Evolutionary conservation across 768 basidiomycete species (phyloP).

Genomic region (Boletus edulis): DNA sequence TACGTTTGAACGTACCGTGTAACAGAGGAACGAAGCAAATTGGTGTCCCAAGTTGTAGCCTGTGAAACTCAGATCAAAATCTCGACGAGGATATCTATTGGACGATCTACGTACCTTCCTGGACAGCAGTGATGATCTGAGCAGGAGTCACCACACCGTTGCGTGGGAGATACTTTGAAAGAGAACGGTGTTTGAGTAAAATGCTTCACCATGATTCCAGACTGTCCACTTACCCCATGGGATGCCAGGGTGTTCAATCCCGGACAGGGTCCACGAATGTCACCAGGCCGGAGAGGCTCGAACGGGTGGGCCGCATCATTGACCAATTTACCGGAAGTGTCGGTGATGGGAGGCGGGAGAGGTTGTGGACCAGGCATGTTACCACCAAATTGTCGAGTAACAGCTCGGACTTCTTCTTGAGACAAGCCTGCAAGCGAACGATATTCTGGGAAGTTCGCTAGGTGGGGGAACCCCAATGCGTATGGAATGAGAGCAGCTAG

Average conservation of each 20-base stretch:
- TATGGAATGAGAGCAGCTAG: background rate
- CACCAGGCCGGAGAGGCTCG: constrained; percentile 3
- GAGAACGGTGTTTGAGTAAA: background rate
- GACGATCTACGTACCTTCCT: constrained; percentile 10
- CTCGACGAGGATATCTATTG: background rate
- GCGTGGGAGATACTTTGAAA: constrained; percentile 13
- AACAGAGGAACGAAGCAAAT: constrained; percentile 17
- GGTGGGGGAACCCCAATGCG: constrained; percentile 5
- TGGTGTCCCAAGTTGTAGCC: constrained; percentile 23
- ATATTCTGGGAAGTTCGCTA: constrained; percentile 11
- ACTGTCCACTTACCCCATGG: constrained; percentile 15
- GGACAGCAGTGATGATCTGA: constrained; percentile 20
- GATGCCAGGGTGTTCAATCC: constrained; percentile 22
- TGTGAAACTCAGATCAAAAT: background rate
- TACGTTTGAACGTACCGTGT: constrained; percentile 3
- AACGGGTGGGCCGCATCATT: constrained; percentile 13
- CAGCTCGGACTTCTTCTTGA: constrained; percentile 5
- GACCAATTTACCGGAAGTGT: constrained; percentile 14
- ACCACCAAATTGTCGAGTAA: background rate
- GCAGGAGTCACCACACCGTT: constrained; percentile 16
- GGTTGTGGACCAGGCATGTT: constrained; percentile 18
- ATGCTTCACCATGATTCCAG: background rate
- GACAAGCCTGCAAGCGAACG: constrained; percentile 19
- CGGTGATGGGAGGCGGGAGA: constrained; percentile 8
- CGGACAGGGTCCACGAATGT: constrained; percentile 20